Base-by-base conservation (phyloP, 805 yeast species). In the Candida dajiaensis region DNA sequence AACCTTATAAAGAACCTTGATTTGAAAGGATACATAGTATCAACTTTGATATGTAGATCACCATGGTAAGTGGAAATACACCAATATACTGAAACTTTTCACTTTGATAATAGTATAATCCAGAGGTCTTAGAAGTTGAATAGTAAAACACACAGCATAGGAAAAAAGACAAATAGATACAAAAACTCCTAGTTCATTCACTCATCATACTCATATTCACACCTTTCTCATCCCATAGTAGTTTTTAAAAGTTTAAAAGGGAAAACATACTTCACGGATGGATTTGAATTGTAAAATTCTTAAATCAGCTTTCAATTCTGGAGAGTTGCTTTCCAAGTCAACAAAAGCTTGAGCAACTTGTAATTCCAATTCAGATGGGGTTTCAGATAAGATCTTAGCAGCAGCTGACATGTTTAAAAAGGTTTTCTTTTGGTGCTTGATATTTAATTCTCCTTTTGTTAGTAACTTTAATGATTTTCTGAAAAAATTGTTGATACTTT, bases 251-350 rank as follows among this genome's bases (percentile, higher is more conserved):
- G n/a, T n/a, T n/a, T n/a, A n/a, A 7, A 7, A 29, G 16, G 10
- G 3, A 7, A 28, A 33, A 69, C 78, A 63, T 72, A 74, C 79
- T 71, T 94, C 99, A 78, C 88, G 87, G 79, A 89, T 92, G 68
- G 96, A 84, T 81, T 90, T 89, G 89, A 94, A 89, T 80, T 94
- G 98, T 74, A 94, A 85, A 59, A 95, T 89, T 83, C 97, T 89
- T 76, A 94, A 83, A 68, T 89, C 97, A 70, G 96, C 90, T 85
- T 90, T 92, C 75, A 90, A 80, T 73, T 92, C 98, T 67, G 95
- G 81, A 71, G 95, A 88, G 74, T 85, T 79, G 69, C 78, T 70
- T 83, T 94, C 98, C 75, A 94, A 83, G 80, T 94, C 99, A 67
- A 83, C 73, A 73, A 94, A 87, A 70, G 98, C 97, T 81, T 92